Evolutionary conservation across 345 rosid species (phyloP).

Genomic region (Boechera retrofracta): DNA sequence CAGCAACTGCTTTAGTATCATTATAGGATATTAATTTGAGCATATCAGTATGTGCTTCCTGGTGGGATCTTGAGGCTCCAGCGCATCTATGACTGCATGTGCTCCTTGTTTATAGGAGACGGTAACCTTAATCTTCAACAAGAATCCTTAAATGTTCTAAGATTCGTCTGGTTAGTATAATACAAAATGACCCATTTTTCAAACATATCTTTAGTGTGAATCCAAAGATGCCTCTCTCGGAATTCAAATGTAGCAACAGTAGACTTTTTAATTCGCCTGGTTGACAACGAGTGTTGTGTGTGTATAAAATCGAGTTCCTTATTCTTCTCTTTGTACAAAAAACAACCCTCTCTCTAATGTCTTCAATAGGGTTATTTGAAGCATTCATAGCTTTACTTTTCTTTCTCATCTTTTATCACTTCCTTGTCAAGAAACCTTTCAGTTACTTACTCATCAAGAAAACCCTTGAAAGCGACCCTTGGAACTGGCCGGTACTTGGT

Average conservation of each 20-base stretch:
- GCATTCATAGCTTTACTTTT: neutral
- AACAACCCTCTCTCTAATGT: neutral
- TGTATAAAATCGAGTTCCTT: neutral
- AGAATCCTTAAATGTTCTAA: neutral
- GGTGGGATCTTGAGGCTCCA: neutral
- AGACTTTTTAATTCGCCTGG: neutral
- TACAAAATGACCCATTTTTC: neutral
- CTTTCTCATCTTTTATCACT: neutral
- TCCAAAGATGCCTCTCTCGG: neutral
- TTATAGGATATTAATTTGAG: too few species aligned
- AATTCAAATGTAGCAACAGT: neutral
- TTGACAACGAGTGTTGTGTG: neutral
- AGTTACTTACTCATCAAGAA: neutral
- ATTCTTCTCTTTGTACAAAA: neutral
- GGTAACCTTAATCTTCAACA: neutral
- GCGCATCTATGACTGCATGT: neutral
- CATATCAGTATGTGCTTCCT: neutral
- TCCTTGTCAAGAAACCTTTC: neutral
- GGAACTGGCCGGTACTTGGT: constrained; percentile 9
- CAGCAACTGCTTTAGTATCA: too few species aligned
- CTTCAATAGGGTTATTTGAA: neutral
- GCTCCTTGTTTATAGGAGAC: neutral
- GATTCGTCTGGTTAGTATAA: neutral
- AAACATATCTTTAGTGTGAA: neutral
- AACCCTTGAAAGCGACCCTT: neutral